phyloP scores from a whole-genome alignment of 2,329 filamentous ascomycete species.

The Monilinia fructicola region DNA sequence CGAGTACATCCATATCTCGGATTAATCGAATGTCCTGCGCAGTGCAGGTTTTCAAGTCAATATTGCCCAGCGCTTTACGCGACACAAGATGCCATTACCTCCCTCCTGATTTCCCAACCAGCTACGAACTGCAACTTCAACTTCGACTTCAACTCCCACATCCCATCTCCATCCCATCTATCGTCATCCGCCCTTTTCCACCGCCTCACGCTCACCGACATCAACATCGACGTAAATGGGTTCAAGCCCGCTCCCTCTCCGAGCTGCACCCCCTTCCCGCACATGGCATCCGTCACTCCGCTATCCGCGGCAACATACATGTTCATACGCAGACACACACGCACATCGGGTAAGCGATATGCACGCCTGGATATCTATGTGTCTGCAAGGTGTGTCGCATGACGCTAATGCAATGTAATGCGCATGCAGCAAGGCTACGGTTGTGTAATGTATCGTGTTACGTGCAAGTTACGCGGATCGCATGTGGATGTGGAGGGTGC shows the following conservation, averaged over 20 bases:
- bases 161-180: background rate
- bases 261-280: background rate
- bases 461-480: too few species aligned
- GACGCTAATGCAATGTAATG: too few species aligned
- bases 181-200: too few species aligned
- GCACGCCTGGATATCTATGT: background rate
- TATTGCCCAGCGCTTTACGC: fast-evolving
- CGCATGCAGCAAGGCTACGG: too few species aligned
- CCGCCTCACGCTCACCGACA: too few species aligned
- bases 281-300: slow-evolving; percentile 7
- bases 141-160: too few species aligned
- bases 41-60: background rate
- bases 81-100: background rate
- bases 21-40: background rate
- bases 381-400: too few species aligned
- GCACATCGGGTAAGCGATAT: background rate
- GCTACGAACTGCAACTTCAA: background rate
- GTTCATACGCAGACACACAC: background rate
- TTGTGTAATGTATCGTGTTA: too few species aligned
- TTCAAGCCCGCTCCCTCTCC: background rate
- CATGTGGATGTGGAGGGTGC: too few species aligned
- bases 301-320: background rate
- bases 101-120: background rate
- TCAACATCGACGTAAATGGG: background rate
- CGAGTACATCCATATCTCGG: background rate